Evolutionary conservation across 352 stramenopile genomes (phyloP).

Genomic region (Phytophthora tentaculata): DNA sequence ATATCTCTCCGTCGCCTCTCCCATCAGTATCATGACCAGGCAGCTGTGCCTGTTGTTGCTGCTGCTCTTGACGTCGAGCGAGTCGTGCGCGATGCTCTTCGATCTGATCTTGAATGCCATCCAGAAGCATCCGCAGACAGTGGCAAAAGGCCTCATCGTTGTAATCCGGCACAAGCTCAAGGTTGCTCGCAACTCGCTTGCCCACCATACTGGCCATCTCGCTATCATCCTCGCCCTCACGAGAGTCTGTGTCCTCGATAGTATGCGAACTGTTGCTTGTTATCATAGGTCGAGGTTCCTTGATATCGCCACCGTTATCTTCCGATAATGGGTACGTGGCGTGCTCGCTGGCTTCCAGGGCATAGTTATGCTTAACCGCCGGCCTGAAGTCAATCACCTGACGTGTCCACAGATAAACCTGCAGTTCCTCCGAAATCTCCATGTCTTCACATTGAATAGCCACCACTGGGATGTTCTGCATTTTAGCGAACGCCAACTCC

Average conservation of each 20-base stretch:
- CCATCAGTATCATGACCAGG: slow-evolving; percentile 39
- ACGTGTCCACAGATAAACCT: slow-evolving; percentile 88
- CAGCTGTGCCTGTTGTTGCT: slow-evolving; percentile 32
- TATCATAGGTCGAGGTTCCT: slow-evolving; percentile 12
- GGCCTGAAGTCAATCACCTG: slow-evolving; percentile 84
- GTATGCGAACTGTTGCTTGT: slow-evolving; percentile 35
- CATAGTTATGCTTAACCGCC: slow-evolving; percentile 42
- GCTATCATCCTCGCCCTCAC: slow-evolving; percentile 20
- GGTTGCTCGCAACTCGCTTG: slow-evolving; percentile 23
- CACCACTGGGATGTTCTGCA: slow-evolving; percentile 86
- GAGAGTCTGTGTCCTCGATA: slow-evolving; percentile 29
- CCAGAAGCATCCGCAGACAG: slow-evolving; percentile 71
- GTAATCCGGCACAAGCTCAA: slow-evolving; percentile 48
- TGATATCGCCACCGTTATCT: neutral
- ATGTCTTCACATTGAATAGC: slow-evolving; percentile 86
- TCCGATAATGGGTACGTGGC: slow-evolving; percentile 7
- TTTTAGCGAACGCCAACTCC: slow-evolving; percentile 85
- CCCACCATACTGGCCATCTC: slow-evolving; percentile 14
- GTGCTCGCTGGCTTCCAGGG: neutral
- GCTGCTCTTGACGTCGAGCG: slow-evolving; percentile 42
- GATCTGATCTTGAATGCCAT: slow-evolving; percentile 86
- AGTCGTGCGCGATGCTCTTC: slow-evolving; percentile 72
- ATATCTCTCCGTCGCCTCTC: slow-evolving; percentile 6
- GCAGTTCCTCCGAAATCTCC: slow-evolving; percentile 81
- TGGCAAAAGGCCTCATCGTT: slow-evolving; percentile 71